Evolutionary conservation across 2,329 filamentous ascomycete genomes (phyloP), one percentile per base, ranked within the genome.

Genomic region (Fusarium zealandicum): DNA sequence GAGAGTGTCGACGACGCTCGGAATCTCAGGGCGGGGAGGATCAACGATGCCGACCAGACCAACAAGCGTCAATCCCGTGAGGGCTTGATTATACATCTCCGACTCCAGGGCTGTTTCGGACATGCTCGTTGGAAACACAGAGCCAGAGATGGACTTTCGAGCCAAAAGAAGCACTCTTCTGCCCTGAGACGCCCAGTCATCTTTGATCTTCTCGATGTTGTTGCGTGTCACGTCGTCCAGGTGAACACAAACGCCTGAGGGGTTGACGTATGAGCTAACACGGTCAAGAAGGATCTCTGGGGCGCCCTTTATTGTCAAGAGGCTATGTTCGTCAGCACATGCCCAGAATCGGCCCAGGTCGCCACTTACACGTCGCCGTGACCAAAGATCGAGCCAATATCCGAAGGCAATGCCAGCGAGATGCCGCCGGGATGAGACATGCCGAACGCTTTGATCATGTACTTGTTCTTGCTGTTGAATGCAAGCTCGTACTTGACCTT

Each of bases 401-500:
- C 54, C 1, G 46, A 25, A 1, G 54, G 49, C 36, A 61, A 28
- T 3, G 50, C 44, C 28, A 66, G 72, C 66, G 61, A 75, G 73
- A 76, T 65, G 38, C 79, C 77, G 7, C 66, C 66, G 0, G 70
- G 68, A 25, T 74, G 68, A 2, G 71, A 72, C 32, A 81, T 61
- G 3, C 77, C 77, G 41, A 88, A 82, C 1, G 86, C 81, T 28
- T 84, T 80, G 48, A 92, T 82, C 85, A 92, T 92, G 69, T 86
- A 92, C 72, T 93, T 93, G 75, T 92, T 92, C 77, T 90, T 90
- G 74, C 87, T 90, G 75, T 92, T 92, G 72, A 93, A 93, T 0
- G 87, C 83, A 22, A 90, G 76, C 47, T 89, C 85, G 63, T 86
- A 92, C 2, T 82, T 80, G 45, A 82, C 86, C 44, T 81, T 81